These are phyloP conservation scores for Geotrichum histeridarum DNA, from an alignment of 1,139 yeast species.

Conservation along the genomic window DNA sequence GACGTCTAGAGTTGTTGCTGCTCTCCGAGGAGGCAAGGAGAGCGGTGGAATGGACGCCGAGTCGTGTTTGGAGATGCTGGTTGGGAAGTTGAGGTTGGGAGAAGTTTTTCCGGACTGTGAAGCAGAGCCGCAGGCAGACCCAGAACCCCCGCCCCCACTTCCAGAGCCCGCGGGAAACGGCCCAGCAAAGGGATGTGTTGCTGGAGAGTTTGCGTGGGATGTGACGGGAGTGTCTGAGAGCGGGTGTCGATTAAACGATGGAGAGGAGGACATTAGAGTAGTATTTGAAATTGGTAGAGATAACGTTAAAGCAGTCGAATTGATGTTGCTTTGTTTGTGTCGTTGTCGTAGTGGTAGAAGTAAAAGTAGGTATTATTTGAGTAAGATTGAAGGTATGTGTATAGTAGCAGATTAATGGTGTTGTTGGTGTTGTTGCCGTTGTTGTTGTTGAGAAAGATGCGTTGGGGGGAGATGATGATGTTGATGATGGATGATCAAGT, in stretches of 20 bases:
- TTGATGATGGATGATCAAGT: no score
- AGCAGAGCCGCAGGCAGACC: slow-evolving; percentile 3
- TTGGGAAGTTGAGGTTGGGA: neutral
- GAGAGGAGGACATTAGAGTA: slow-evolving; percentile 6
- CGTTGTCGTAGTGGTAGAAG: no score
- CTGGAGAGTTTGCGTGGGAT: slow-evolving; percentile 17
- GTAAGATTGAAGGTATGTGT: no score
- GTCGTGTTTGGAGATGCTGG: slow-evolving; percentile 36
- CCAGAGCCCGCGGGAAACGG: slow-evolving; percentile 1
- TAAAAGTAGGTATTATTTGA: no score
- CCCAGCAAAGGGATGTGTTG: neutral
- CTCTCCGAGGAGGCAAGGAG: slow-evolving; percentile 26
- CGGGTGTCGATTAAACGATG: slow-evolving; percentile 16
- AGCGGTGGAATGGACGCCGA: slow-evolving; percentile 51
- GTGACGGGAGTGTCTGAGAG: slow-evolving; percentile 19
- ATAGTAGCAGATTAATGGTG: no score
- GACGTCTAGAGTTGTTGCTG: slow-evolving; percentile 79
- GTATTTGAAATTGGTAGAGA: no score
- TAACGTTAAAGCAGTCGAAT: no score
- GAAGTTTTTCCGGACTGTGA: slow-evolving; percentile 4
- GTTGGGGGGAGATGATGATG: no score
- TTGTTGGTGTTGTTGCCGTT: no score
- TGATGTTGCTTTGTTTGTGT: no score
- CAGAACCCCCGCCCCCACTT: slow-evolving; percentile 11
- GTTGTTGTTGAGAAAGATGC: no score